phyloP scores from a whole-genome alignment of 306 rosid genomes.

The Clitoria ternatea region DNA sequence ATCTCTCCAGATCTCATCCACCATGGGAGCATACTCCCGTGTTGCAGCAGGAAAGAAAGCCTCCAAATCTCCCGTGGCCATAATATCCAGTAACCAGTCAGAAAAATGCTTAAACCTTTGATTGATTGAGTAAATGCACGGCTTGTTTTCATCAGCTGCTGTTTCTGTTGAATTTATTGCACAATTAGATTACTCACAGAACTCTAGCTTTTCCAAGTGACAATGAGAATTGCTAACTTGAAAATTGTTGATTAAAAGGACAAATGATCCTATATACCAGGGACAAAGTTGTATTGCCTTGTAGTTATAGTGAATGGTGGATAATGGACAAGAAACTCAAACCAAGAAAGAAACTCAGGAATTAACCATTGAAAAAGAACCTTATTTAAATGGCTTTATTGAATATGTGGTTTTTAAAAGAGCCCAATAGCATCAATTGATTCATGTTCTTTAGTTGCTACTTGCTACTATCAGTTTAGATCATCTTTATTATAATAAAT shows the following conservation, averaged over 20 bases:
- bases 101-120: slow-evolving; percentile 81
- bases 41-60: slow-evolving; percentile 95
- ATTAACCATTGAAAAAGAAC: not conserved
- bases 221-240: not conserved
- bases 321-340: not conserved
- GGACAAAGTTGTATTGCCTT: not conserved
- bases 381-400: not conserved
- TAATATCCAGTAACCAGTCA: slow-evolving; percentile 86
- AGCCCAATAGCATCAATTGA: not conserved
- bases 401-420: not conserved
- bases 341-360: not conserved
- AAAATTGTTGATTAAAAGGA: not conserved
- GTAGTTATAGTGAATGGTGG: not conserved
- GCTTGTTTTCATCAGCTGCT: slow-evolving; percentile 51
- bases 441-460: not conserved
- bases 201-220: not conserved
- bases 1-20: slow-evolving; percentile 84
- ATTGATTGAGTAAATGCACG: slow-evolving; percentile 62
- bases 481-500: not conserved
- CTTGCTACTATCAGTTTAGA: not conserved
- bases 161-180: slow-evolving; percentile 38
- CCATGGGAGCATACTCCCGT: slow-evolving; percentile 93
- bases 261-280: not conserved
- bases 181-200: slow-evolving; percentile 23
- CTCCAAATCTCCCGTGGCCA: slow-evolving; percentile 89